Conservation (phyloP, 2,329 filamentous ascomycete species). For the Intubia oerlemansii region DNA sequence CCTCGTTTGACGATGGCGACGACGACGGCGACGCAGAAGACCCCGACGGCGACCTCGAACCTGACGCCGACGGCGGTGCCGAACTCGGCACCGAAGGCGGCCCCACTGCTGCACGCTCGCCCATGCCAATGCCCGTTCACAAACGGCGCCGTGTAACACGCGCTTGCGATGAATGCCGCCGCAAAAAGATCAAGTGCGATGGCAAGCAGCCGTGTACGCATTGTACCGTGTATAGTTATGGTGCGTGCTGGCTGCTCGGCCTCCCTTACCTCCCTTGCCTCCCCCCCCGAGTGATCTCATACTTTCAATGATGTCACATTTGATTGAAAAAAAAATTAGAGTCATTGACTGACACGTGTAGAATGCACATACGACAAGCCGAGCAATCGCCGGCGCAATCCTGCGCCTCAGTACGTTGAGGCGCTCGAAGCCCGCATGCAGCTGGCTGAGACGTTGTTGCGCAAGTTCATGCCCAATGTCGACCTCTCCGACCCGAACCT, state of each 20-base stretch:
- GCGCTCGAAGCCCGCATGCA: conserved; percentile 66
- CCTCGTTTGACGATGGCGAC: too few relatives aligned
- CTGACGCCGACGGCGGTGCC: too few relatives aligned
- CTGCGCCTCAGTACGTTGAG: conserved; percentile 82
- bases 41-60: too few relatives aligned
- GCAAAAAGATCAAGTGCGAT: conserved; percentile 78
- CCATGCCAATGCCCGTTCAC: too few relatives aligned
- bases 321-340: neutral
- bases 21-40: too few relatives aligned
- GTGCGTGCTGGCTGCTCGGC: conserved; percentile 15
- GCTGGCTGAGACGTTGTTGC: conserved; percentile 61
- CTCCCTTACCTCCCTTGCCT: too few relatives aligned
- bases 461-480: conserved; percentile 61
- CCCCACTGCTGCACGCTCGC: too few relatives aligned
- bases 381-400: conserved; percentile 76
- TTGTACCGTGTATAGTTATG: conserved; percentile 96
- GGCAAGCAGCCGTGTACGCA: conserved; percentile 82
- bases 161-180: conserved; percentile 63
- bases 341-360: conserved; percentile 14
- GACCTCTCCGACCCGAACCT: conserved; percentile 71
- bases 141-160: conserved; percentile 61
- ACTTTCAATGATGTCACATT: too few relatives aligned
- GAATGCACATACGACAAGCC: conserved; percentile 94
- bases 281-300: too few relatives aligned
- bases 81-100: conserved; percentile 30